Percentiles rank a stretch among this genome's conserved stretches.
Conservation (phyloP, 2,329 filamentous ascomycete species). For the Penicillium sp. region DNA sequence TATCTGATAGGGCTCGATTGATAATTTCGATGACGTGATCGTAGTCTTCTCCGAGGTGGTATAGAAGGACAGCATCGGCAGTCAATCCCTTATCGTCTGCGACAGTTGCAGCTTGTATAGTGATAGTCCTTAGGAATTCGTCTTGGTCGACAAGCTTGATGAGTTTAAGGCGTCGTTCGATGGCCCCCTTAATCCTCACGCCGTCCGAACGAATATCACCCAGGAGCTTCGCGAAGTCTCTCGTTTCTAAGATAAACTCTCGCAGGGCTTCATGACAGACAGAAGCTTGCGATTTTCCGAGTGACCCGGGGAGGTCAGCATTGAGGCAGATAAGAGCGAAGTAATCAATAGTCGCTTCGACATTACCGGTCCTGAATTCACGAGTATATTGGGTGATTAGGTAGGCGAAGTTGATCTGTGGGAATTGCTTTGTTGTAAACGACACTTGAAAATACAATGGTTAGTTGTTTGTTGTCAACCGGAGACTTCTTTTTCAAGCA, state of each 20-base stretch:
- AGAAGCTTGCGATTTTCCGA: conserved; percentile 70
- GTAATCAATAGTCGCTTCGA: conserved; percentile 89
- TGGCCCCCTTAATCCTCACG: conserved; percentile 75
- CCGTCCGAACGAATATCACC: conserved; percentile 88
- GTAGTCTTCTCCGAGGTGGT: conserved; percentile 91
- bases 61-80: conserved; percentile 89
- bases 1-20: conserved; percentile 84
- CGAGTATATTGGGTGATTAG: conserved; percentile 94
- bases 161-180: conserved; percentile 77
- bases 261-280: conserved; percentile 90
- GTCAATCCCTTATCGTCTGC: conserved; percentile 92
- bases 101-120: conserved; percentile 82
- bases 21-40: conserved; percentile 89
- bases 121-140: conserved; percentile 88
- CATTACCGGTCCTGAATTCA: conserved; percentile 88
- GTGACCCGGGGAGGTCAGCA: conserved; percentile 69
- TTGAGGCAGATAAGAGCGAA: conserved; percentile 89
- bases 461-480: conserved; percentile 2
- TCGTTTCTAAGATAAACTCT: conserved; percentile 91
- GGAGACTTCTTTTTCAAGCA: conserved; percentile 11
- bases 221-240: conserved; percentile 89
- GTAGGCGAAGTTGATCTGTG: conserved; percentile 90
- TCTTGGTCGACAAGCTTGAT: conserved; percentile 76
- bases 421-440: conserved; percentile 49
- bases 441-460: conserved; percentile 42